These are phyloP conservation scores for Byssochlamys sp. DNA, from an alignment of 2,329 filamentous ascomycete species.

Conservation along the genomic window DNA sequence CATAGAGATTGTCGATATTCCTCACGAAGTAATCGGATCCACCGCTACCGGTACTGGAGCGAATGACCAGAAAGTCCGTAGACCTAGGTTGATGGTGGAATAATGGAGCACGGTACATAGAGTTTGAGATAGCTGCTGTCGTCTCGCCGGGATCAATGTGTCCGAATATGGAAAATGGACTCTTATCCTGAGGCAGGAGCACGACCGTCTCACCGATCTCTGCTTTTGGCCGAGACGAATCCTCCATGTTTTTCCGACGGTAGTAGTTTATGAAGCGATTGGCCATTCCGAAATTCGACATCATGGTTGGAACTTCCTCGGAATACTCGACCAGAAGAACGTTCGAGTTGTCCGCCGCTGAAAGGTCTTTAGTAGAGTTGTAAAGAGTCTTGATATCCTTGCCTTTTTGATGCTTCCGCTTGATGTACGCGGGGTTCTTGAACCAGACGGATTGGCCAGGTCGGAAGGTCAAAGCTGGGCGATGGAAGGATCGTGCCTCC, in stretches of 20 bases:
- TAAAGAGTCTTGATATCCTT: constrained; percentile 72
- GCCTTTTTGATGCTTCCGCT: constrained; percentile 73
- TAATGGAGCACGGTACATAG: constrained; percentile 88
- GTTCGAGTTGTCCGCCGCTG: constrained; percentile 77
- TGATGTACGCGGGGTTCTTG: constrained; percentile 60
- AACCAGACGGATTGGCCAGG: constrained; percentile 62
- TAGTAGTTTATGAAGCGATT: constrained; percentile 96
- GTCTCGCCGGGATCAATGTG: constrained; percentile 84
- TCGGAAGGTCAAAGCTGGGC: constrained; percentile 65
- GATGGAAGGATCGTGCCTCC: constrained; percentile 72
- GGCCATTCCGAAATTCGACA: constrained; percentile 97
- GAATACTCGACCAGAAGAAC: constrained; percentile 89
- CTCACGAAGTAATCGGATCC: constrained; percentile 74
- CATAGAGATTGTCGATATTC: constrained; percentile 81
- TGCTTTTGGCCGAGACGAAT: constrained; percentile 63
- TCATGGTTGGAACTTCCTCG: constrained; percentile 79
- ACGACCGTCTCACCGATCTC: constrained; percentile 84
- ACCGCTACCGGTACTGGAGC: constrained; percentile 67
- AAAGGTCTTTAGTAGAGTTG: constrained; percentile 68
- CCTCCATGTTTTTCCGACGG: constrained; percentile 69
- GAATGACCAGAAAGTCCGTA: constrained; percentile 78
- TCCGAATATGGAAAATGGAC: constrained; percentile 89
- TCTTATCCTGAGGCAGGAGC: constrained; percentile 84
- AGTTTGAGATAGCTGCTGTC: constrained; percentile 82
- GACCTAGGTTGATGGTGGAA: constrained; percentile 72